A percentile compares a stretch with the other conserved stretches of the same genome.
Evolutionary conservation across 2,329 filamentous ascomycete genomes (phyloP).

Genomic region (Cyphellophora attinorum): DNA sequence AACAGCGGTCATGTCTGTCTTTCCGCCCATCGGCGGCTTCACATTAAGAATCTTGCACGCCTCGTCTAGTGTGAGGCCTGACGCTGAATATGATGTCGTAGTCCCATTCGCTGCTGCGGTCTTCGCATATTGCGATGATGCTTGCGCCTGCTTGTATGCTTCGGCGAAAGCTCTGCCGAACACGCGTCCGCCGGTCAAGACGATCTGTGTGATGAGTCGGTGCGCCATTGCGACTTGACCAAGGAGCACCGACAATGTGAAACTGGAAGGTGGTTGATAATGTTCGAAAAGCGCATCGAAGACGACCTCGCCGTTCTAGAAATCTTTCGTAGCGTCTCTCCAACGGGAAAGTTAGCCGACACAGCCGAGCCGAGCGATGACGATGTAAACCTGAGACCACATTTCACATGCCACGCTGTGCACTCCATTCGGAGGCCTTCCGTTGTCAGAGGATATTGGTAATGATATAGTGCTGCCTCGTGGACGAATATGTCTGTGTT

Average conservation of each 20-base stretch:
- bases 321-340: neutral
- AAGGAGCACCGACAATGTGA: conserved; percentile 4
- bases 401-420: too few relatives aligned
- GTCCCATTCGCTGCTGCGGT: conserved; percentile 51
- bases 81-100: conserved; percentile 48
- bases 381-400: too few relatives aligned
- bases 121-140: conserved; percentile 71
- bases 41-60: conserved; percentile 97
- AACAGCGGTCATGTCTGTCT: conserved; percentile 69
- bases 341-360: neutral
- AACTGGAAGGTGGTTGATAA: neutral
- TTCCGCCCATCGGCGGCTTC: conserved; percentile 69
- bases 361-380: too few relatives aligned
- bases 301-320: neutral
- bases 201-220: conserved; percentile 86
- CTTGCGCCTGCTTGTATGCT: conserved; percentile 90
- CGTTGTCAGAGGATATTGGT: too few relatives aligned
- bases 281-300: neutral
- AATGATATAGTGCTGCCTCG: too few relatives aligned
- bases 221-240: conserved; percentile 58
- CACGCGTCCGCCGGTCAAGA: conserved; percentile 82
- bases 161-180: conserved; percentile 87
- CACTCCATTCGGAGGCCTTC: too few relatives aligned
- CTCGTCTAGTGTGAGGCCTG: conserved; percentile 85
- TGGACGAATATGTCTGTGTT: too few relatives aligned